Conservation (phyloP, 169 alveolate genomes). For the Plasmodium falciparum region DNA sequence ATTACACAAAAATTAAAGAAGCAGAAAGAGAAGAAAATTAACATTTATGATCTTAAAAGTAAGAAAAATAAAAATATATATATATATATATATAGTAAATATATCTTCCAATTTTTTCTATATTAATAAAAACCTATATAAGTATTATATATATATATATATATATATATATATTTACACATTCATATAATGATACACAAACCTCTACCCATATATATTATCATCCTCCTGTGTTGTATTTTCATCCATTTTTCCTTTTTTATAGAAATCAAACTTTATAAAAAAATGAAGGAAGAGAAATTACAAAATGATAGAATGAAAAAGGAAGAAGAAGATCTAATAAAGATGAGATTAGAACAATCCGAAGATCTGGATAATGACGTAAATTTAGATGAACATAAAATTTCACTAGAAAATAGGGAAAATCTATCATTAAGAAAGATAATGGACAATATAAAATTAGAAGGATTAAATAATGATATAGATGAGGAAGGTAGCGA, state of each 20-base stretch:
- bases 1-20: conserved; percentile 29
- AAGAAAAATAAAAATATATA: conserved; percentile 14
- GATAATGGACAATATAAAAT: background rate
- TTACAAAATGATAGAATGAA: conserved; percentile 40
- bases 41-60: conserved; percentile 50
- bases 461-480: conserved; percentile 11
- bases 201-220: background rate
- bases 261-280: conserved; percentile 26
- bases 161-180: background rate
- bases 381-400: conserved; percentile 24
- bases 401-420: background rate
- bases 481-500: conserved; percentile 13
- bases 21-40: conserved; percentile 16
- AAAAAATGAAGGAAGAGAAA: conserved; percentile 30
- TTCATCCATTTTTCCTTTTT: background rate
- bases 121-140: too few relatives aligned
- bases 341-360: conserved; percentile 34
- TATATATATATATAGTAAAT: background rate
- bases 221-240: background rate
- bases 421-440: conserved; percentile 2
- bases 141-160: background rate
- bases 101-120: too few relatives aligned
- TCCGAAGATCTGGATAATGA: background rate
- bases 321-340: conserved; percentile 42
- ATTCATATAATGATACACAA: background rate